Evolutionary conservation across 805 yeast genomes (phyloP).

Genomic region (Nakazawaea siamensis): DNA sequence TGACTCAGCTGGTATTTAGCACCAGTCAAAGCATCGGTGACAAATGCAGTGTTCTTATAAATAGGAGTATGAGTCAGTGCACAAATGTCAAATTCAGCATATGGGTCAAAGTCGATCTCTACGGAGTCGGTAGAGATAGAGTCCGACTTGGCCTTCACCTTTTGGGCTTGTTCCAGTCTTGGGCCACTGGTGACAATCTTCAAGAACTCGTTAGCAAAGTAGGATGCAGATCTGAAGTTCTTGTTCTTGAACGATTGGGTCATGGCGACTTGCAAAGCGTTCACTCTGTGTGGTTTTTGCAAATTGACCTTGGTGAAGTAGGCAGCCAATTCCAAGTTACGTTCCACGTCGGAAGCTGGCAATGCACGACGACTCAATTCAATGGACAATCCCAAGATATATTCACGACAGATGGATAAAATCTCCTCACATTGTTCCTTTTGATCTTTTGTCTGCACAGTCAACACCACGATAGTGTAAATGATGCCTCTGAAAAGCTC

Average conservation of each 20-base stretch:
- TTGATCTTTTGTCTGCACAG: slow-evolving; percentile 67
- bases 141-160: slow-evolving; percentile 75
- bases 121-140: slow-evolving; percentile 76
- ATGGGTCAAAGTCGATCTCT: slow-evolving; percentile 88
- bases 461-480: slow-evolving; percentile 62
- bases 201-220: slow-evolving; percentile 81
- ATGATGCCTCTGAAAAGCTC: slow-evolving; percentile 70
- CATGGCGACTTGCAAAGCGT: slow-evolving; percentile 94
- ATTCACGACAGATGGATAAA: slow-evolving; percentile 72
- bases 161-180: slow-evolving; percentile 82
- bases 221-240: slow-evolving; percentile 81
- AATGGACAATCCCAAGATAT: slow-evolving; percentile 85
- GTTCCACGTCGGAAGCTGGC: slow-evolving; percentile 61
- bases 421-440: slow-evolving; percentile 69
- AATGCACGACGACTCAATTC: slow-evolving; percentile 84
- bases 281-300: slow-evolving; percentile 73
- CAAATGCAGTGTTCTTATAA: slow-evolving; percentile 63
- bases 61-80: slow-evolving; percentile 84
- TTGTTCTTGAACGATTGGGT: slow-evolving; percentile 83
- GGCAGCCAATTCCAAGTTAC: slow-evolving; percentile 91
- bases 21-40: slow-evolving; percentile 78
- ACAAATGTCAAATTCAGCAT: slow-evolving; percentile 86
- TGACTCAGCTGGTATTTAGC: slow-evolving; percentile 74
- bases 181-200: slow-evolving; percentile 63
- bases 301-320: slow-evolving; percentile 84